Percentiles rank a stretch among this genome's conserved stretches.
These are phyloP conservation scores for Lomentospora prolificans DNA, from an alignment of 2,329 filamentous ascomycete genomes.

Conservation along the genomic window DNA sequence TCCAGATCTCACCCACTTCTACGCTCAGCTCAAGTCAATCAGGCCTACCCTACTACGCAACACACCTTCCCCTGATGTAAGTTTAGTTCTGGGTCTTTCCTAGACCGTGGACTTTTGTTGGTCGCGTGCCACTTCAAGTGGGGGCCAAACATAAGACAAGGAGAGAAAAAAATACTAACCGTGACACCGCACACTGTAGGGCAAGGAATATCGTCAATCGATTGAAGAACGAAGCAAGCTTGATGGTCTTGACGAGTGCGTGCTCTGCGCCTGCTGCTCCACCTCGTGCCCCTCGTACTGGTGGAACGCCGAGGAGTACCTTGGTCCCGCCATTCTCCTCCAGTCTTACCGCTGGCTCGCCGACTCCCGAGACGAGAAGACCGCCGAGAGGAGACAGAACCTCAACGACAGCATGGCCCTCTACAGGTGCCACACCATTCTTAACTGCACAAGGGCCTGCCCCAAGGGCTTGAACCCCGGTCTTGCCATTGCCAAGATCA, in stretches of 20 bases:
- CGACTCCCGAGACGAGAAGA: slow-evolving; percentile 89
- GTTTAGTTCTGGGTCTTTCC: slow-evolving; percentile 22
- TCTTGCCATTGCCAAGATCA: slow-evolving; percentile 91
- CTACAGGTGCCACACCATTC: slow-evolving; percentile 98
- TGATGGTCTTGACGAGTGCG: slow-evolving; percentile 97
- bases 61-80: slow-evolving; percentile 72
- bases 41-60: slow-evolving; percentile 96
- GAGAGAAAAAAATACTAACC: background rate
- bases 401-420: slow-evolving; percentile 98
- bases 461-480: slow-evolving; percentile 98
- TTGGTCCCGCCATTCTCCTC: slow-evolving; percentile 89
- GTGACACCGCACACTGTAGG: slow-evolving; percentile 38
- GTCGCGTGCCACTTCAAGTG: too few species aligned
- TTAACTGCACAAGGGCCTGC: slow-evolving; percentile 96
- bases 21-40: slow-evolving; percentile 99
- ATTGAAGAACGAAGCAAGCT: slow-evolving; percentile 93
- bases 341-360: slow-evolving; percentile 97
- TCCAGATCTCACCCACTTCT: slow-evolving; percentile 95
- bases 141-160: too few species aligned
- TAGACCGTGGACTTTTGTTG: background rate
- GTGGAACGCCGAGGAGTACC: slow-evolving; percentile 99
- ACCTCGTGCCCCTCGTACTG: slow-evolving; percentile 99
- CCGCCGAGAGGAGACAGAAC: slow-evolving; percentile 74
- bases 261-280: slow-evolving; percentile 97
- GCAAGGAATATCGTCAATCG: slow-evolving; percentile 83